Conservation (phyloP, 176 grass and related monocot species). For the sorghum (Sorghum bicolor) region DNA sequence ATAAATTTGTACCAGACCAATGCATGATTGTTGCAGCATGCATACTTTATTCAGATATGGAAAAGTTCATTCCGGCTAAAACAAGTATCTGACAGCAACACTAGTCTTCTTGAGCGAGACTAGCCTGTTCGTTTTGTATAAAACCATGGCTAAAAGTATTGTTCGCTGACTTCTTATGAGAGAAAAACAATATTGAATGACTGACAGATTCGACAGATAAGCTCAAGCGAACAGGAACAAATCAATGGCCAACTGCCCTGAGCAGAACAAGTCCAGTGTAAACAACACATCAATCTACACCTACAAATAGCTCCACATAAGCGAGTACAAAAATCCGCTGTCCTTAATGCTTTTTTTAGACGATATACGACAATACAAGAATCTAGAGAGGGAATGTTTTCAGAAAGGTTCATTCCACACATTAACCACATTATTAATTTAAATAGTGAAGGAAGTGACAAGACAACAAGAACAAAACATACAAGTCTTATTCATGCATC, state of each 20-base stretch:
- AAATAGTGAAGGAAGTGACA: background rate
- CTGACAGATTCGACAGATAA: too few species aligned
- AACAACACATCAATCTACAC: background rate
- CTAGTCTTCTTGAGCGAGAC: conserved; percentile 8
- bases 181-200: too few species aligned
- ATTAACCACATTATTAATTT: background rate
- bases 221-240: background rate
- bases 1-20: conserved; percentile 13
- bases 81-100: background rate
- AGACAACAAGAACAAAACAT: background rate
- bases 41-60: background rate
- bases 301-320: conserved; percentile 13
- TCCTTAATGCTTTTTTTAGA: background rate
- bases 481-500: background rate
- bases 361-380: background rate
- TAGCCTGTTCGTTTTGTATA: too few species aligned
- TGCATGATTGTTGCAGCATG: background rate
- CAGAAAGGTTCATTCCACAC: background rate
- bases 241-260: background rate
- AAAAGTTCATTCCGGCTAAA: background rate
- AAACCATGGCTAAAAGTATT: too few species aligned
- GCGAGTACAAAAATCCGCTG: conserved; percentile 5
- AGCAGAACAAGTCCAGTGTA: conserved; percentile 28
- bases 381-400: conserved; percentile 1
- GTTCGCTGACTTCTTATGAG: too few species aligned